Percentiles rank a stretch among this genome's conserved stretches.
Conservation (phyloP, 768 basidiomycete species). For the Auricularia sp. region DNA sequence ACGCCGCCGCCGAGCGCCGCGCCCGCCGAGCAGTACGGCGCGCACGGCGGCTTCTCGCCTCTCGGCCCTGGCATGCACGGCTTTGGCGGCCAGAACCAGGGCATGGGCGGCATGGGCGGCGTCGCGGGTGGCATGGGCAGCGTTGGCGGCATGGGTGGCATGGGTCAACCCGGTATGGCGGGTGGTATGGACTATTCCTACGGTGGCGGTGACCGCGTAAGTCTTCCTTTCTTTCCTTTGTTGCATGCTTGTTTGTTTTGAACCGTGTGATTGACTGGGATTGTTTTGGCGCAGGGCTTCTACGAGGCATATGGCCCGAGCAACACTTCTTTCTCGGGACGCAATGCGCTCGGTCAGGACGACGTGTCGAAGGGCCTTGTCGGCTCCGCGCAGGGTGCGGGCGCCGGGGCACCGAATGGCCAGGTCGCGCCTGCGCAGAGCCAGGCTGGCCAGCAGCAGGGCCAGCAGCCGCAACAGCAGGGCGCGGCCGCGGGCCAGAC, state of each 20-base stretch:
- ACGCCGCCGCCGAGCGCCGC: conserved; percentile 21
- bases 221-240: conserved; percentile 12
- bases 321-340: conserved; percentile 8
- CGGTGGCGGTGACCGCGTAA: conserved; percentile 53
- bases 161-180: conserved; percentile 41
- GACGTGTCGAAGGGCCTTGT: conserved; percentile 54
- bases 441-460: conserved; percentile 49
- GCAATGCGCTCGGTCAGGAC: conserved; percentile 58
- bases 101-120: conserved; percentile 2
- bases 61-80: conserved; percentile 42
- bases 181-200: conserved; percentile 53
- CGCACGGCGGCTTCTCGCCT: conserved; percentile 56
- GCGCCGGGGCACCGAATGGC: conserved; percentile 1
- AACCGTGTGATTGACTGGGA: conserved; percentile 11
- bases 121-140: conserved; percentile 51
- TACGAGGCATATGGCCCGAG: conserved; percentile 68
- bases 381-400: conserved; percentile 2
- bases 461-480: conserved; percentile 31
- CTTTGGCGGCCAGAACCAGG: conserved; percentile 41
- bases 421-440: neutral
- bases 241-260: conserved; percentile 11
- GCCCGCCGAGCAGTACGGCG: conserved; percentile 47
- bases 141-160: conserved; percentile 18
- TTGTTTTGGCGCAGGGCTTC: conserved; percentile 42
- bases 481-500: neutral